Percentiles rank a stretch among this genome's conserved stretches.
phyloP scores from a whole-genome alignment of 1,139 yeast species.

The Saccharomyces hybrid region DNA sequence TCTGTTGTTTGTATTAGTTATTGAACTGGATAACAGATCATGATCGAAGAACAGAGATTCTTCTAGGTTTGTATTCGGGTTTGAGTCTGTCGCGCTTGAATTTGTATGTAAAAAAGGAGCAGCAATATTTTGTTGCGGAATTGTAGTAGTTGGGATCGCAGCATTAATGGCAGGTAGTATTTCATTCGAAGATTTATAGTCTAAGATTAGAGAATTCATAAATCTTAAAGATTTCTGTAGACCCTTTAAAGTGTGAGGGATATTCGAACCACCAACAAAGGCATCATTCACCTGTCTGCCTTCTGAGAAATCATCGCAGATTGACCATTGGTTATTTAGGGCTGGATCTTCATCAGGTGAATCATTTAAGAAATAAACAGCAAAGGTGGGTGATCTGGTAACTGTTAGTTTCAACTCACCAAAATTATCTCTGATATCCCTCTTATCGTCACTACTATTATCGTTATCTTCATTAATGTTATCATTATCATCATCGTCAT shows the following conservation, averaged over 20 bases:
- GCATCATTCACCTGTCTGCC: constrained; percentile 74
- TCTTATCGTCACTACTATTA: constrained; percentile 9
- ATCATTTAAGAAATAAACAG: constrained; percentile 52
- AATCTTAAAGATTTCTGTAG: constrained; percentile 44
- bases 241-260: constrained; percentile 44
- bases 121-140: background rate
- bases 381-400: constrained; percentile 62
- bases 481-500: constrained; percentile 6
- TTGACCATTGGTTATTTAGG: constrained; percentile 59
- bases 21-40: background rate
- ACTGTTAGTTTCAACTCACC: constrained; percentile 48
- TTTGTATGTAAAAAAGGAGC: background rate
- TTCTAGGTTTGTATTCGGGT: background rate
- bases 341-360: constrained; percentile 14
- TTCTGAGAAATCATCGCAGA: constrained; percentile 76
- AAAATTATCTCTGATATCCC: constrained; percentile 23
- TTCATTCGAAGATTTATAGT: constrained; percentile 34
- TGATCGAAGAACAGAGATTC: background rate
- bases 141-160: constrained; percentile 4
- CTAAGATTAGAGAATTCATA: constrained; percentile 48
- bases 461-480: constrained; percentile 3
- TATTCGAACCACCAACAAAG: constrained; percentile 42
- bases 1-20: background rate
- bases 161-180: constrained; percentile 12
- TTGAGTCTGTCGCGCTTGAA: background rate